phyloP scores from a whole-genome alignment of 2,329 filamentous ascomycete genomes.

The Xylariaceae sp. region DNA sequence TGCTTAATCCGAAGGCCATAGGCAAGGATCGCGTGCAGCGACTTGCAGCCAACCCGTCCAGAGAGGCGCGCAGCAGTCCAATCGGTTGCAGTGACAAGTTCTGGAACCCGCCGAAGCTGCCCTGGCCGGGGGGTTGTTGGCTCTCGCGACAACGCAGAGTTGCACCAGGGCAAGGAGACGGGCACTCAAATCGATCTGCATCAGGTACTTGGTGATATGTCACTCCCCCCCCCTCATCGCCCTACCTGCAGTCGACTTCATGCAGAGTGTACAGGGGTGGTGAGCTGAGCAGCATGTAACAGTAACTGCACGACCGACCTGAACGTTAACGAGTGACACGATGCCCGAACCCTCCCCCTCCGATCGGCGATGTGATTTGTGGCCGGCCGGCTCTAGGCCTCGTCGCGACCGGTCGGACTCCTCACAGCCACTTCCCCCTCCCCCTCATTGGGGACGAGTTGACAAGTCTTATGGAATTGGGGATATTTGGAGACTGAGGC shows the following conservation, averaged over 20 bases:
- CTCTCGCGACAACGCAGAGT: slow-evolving; percentile 10
- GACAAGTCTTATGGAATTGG: not conserved
- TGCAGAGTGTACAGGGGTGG: slow-evolving; percentile 14
- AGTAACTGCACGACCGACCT: slow-evolving; percentile 13
- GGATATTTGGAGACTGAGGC: too few relatives aligned
- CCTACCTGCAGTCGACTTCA: slow-evolving; percentile 3
- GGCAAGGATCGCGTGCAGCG: slow-evolving; percentile 10
- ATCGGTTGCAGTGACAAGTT: slow-evolving; percentile 24
- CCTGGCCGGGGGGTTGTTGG: slow-evolving; percentile 13
- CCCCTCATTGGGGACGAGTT: slow-evolving; percentile 11
- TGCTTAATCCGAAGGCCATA: slow-evolving; percentile 11
- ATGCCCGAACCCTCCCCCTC: slow-evolving; percentile 13
- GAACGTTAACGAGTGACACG: slow-evolving; percentile 11
- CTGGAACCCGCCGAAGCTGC: slow-evolving; percentile 24
- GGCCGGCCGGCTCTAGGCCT: slow-evolving; percentile 7
- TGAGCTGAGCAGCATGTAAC: slow-evolving; percentile 14
- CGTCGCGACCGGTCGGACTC: slow-evolving; percentile 7
- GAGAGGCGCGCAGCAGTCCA: slow-evolving; percentile 13
- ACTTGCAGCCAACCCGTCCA: slow-evolving; percentile 7
- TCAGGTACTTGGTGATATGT: slow-evolving; percentile 8
- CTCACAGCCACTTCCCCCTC: slow-evolving; percentile 12
- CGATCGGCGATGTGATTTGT: slow-evolving; percentile 7
- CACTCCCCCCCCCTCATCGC: not conserved
- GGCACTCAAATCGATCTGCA: slow-evolving; percentile 17
- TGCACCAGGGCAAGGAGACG: slow-evolving; percentile 15